Base-by-base conservation (phyloP, 495 filamentous ascomycete genomes). In the Lepraria neglecta region DNA sequence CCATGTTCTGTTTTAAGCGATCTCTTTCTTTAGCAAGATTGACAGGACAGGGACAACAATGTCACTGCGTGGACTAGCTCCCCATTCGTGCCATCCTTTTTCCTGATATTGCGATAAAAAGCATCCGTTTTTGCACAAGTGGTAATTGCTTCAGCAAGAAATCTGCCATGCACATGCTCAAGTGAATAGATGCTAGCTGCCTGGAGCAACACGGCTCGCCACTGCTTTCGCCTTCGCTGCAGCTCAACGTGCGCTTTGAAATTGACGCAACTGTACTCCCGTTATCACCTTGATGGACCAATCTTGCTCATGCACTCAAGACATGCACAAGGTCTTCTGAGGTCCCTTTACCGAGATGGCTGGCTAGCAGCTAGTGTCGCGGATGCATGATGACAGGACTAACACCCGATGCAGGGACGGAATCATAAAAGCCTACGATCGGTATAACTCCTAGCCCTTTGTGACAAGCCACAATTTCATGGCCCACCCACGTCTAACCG, bases 331-430 rank as follows among this genome's bases (percentile, higher is more conserved):
- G 0, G 6, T 53, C 30, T 35, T 1, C 2, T 38, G 17, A 53
- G 30, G 17, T 15, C 0, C 17, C 28, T 35, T 52, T 4, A 35
- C 31, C 4, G 17, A 33, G 30, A 33, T n/a, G 51, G n/a, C 30
- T 30, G 14, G 31, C 51, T 35, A 33, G 17, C 15, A 33, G 28
- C 31, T 52, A 3, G 51, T 38, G n/a, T 21, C 6, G 33, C 0
- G 48, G 48, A 28, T 54, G 51, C 17, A 54, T 38, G 51, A 54
- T 54, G 31, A 54, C 31, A 4, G 21, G 51, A 54, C 30, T 54
- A 33, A 38, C 4, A 15, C 51, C 35, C 51, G 51, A 54, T 54
- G 51, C 51, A 38, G 28, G 28, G 51, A 30, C 51, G 31, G 9
- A 54, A 19, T 54, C 51, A 38, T 38, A 4, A 19, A 24, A 54